Percentiles rank a stretch among this genome's conserved stretches.
Evolutionary conservation across 768 basidiomycete genomes (phyloP).

Genomic region (Hebeloma cylindrosporum): DNA sequence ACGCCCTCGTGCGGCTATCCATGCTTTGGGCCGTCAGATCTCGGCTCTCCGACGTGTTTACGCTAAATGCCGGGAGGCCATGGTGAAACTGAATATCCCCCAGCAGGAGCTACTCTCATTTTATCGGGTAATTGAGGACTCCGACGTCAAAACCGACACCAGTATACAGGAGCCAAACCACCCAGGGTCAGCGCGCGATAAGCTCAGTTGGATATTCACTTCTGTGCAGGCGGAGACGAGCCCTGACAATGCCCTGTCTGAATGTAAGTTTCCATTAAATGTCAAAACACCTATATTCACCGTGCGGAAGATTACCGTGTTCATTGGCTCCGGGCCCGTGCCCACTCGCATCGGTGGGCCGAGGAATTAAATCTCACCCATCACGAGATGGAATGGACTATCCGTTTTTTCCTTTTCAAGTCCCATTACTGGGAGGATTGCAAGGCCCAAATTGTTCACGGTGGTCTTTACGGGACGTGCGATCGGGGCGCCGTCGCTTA

Average conservation of each 20-base stretch:
- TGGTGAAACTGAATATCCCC: neutral
- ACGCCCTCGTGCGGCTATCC: neutral
- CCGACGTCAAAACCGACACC: too few relatives aligned
- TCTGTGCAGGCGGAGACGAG: neutral
- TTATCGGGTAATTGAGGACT: too few relatives aligned
- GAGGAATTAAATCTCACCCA: conserved; percentile 5
- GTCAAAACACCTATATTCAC: neutral
- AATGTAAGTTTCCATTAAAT: neutral
- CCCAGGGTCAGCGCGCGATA: neutral
- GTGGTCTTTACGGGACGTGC: too few relatives aligned
- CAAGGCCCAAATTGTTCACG: too few relatives aligned
- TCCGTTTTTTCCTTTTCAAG: too few relatives aligned
- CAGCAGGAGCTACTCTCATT: neutral
- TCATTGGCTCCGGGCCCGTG: conserved; percentile 13
- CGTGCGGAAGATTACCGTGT: conserved; percentile 5
- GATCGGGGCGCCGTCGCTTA: neutral
- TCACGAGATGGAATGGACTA: conserved; percentile 16
- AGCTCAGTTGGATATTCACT: neutral
- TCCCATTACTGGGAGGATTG: too few relatives aligned
- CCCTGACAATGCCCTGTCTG: neutral
- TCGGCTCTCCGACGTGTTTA: neutral
- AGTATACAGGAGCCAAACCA: neutral
- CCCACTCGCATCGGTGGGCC: conserved; percentile 4
- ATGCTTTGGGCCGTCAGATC: neutral
- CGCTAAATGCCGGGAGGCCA: neutral